These are phyloP conservation scores for Pseudocercospora crystallina DNA, from an alignment of 2,329 filamentous ascomycete species.

Conservation along the genomic window DNA sequence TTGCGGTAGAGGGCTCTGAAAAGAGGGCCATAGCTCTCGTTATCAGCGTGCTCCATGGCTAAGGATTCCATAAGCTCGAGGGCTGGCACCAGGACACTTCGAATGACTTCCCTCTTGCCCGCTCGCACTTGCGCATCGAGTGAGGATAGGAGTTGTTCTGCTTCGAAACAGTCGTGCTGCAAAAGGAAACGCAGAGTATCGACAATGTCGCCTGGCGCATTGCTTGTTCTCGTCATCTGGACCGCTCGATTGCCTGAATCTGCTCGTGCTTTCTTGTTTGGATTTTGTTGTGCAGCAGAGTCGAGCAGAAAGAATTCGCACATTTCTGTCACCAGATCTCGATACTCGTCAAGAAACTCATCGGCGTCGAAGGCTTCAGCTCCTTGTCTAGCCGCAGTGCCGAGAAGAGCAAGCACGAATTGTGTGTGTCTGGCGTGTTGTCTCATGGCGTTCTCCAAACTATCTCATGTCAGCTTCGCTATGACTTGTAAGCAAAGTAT, in stretches of 20 bases:
- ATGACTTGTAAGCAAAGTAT: not conserved
- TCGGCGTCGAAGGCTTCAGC: not conserved
- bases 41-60: not conserved
- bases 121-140: not conserved
- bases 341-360: no score
- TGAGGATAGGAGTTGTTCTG: not conserved
- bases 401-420: slow-evolving; percentile 1
- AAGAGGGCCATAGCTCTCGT: not conserved
- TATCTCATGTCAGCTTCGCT: not conserved
- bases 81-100: not conserved
- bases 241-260: not conserved
- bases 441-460: not conserved
- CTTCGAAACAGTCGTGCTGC: not conserved
- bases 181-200: not conserved
- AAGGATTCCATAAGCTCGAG: not conserved
- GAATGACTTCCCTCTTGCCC: not conserved
- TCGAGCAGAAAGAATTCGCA: not conserved
- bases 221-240: not conserved
- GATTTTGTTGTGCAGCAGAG: not conserved
- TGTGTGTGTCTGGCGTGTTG: not conserved
- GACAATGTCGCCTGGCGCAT: not conserved
- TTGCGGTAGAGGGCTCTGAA: not conserved
- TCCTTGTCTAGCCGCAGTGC: not conserved
- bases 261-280: not conserved
- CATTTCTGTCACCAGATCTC: slow-evolving; percentile 1